Base-by-base conservation (phyloP, 2,329 filamentous ascomycete genomes). In the Albifimbria verrucaria region DNA sequence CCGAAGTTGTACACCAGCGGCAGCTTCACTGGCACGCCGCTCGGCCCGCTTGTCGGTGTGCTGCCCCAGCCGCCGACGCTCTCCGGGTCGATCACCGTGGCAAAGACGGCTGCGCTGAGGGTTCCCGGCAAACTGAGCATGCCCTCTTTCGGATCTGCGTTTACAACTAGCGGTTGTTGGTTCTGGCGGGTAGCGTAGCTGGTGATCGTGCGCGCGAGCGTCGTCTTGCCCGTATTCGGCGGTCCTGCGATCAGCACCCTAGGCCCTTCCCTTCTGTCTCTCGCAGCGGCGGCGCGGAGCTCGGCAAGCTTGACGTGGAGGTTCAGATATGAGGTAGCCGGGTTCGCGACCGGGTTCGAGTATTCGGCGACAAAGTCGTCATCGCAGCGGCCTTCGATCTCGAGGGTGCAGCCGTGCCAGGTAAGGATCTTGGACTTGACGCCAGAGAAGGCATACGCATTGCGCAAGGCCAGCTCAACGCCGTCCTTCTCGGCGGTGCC, bases 401-500 rank as follows among this genome's bases (percentile, higher is more conserved):
- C 90, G 55, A 99, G 75, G 50, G 85, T 85, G 72, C 92, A 97
- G 62, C 94, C 93, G 65, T 93, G 86, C 88, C 91, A 96, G 49
- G 92, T 96, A 70, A 90, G 90, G 64, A 99, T 88, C 56, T 93
- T 92, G 53, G 89, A 89, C 75, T 95, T 95, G 60, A 82, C 83
- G 52, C 90, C 89, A 45, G 82, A 81, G 71, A 99, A 93, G 26
- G 80, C 86, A 75, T 97, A 97, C 10, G 83, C 80, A 49, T 88
- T 88, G 52, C 88, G 88, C 10, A 83, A 80, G 11, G 92, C 92
- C 43, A 99, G 87, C 74, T 99, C 94, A 52, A 93, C 92, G 67
- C 94, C 94, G 68, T 97, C 96, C 65, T 96, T 85, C 71, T 99
- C 94, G 48, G 93, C 94, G 1, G 87, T 91, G 56, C 94, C 94